Base-by-base conservation (phyloP, 129 eudicot species). In the Helianthus annuus region DNA sequence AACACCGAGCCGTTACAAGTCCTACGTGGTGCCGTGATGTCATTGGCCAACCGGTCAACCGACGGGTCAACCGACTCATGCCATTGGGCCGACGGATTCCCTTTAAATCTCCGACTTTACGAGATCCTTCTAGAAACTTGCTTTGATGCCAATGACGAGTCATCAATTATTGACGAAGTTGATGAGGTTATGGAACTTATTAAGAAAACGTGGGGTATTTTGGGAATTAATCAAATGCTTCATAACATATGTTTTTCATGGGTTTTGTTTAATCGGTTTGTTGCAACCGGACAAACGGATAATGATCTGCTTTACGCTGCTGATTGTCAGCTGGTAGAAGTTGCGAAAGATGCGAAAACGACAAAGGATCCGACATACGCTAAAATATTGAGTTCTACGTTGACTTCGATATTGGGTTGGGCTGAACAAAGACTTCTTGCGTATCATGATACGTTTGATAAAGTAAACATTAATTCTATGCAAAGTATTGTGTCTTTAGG, bases 31-130 rank as follows among this genome's bases (percentile, higher is more conserved):
- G 87, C 96, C 53, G 97, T 86, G 10, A 87, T 73, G 81, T 79
- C 97, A 44, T 91, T 95, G 17, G 94, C 99, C 58, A 80, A 82
- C 84, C 84, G 97, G 54, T 84, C 96, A 62, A 56, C 84, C 45
- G 96, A 95, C 53, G 99, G 97, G 54, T 77, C 77, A 45, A 40
- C 78, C 4, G 97, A 95, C 16, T 73, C 91, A 19, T 86, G 85
- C 85, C 99, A 95, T 73, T 95, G 99, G 99, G 99, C 97, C 13
- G 97, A 95, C 61, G 99, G 99, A 12, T 80, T 85, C 69, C 99
- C 99, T 0, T 49, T 95, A 48, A 95, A 95, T 80, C 89, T 95
- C 72, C 81, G 96, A 48, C 90, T 95, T 32, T 95, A 95, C 67
- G 96, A 95, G 62, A 83, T 83, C 72, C 92, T 95, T 81, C 83